phyloP scores from a whole-genome alignment of 768 basidiomycete genomes.

The Tulasnella sp. region DNA sequence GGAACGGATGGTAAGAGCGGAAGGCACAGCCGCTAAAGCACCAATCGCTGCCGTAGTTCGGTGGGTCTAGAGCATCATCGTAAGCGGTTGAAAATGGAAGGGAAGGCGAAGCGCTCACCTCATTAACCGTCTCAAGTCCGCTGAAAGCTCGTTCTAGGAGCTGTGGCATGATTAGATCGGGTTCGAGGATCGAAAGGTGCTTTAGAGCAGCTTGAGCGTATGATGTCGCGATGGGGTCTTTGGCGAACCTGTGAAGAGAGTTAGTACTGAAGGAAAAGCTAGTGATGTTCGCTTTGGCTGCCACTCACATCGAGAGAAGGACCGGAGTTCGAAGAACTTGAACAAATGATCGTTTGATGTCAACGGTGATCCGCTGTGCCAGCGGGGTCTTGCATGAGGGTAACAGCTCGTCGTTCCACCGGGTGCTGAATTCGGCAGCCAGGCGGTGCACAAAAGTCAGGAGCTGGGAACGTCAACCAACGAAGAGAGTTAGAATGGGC shows the following conservation, averaged over 20 bases:
- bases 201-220: slow-evolving; percentile 77
- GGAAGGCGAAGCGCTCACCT: slow-evolving; percentile 37
- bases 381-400: slow-evolving; percentile 72
- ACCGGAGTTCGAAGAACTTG: slow-evolving; percentile 77
- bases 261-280: slow-evolving; percentile 34
- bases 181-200: slow-evolving; percentile 73
- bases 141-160: slow-evolving; percentile 86
- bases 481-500: background rate
- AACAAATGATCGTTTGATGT: slow-evolving; percentile 80
- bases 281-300: slow-evolving; percentile 19
- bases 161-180: slow-evolving; percentile 81
- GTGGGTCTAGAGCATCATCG: slow-evolving; percentile 53
- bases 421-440: slow-evolving; percentile 69
- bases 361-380: slow-evolving; percentile 72
- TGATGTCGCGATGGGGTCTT: slow-evolving; percentile 74
- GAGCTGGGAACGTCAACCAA: slow-evolving; percentile 41
- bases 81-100: background rate
- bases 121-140: slow-evolving; percentile 88
- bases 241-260: slow-evolving; percentile 49
- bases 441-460: slow-evolving; percentile 69
- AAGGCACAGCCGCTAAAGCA: slow-evolving; percentile 70
- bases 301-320: slow-evolving; percentile 72
- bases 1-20: slow-evolving; percentile 69
- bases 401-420: slow-evolving; percentile 74
- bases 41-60: slow-evolving; percentile 87